A percentile compares a stretch with the other conserved stretches of the same genome.
Evolutionary conservation across 2,329 filamentous ascomycete species (phyloP).

Genomic region (Septoria linicola): DNA sequence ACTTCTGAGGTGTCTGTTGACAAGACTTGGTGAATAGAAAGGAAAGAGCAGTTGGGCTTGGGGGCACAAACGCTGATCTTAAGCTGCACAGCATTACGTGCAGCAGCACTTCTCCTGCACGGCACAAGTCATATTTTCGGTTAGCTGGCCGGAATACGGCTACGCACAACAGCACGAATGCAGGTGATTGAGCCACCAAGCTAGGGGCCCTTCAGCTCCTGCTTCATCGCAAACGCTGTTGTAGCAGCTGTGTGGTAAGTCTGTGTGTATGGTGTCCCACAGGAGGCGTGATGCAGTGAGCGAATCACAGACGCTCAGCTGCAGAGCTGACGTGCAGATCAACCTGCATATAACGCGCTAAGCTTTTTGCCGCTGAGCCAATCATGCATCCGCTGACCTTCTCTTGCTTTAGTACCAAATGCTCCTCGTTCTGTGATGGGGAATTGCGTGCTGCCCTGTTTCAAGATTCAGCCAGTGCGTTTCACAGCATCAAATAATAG

Average conservation of each 20-base stretch:
- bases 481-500: conserved; percentile 7
- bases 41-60: background rate
- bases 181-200: background rate
- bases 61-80: background rate
- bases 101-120: background rate
- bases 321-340: background rate
- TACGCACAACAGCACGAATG: background rate
- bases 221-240: background rate
- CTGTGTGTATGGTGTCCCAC: conserved; percentile 1
- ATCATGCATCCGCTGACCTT: background rate
- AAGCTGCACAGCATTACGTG: background rate
- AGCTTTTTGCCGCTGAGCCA: background rate
- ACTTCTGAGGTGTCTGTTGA: conserved; percentile 9
- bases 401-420: conserved; percentile 21
- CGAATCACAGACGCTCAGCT: conserved; percentile 1
- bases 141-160: background rate
- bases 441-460: conserved; percentile 23
- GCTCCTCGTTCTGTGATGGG: conserved; percentile 24
- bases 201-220: background rate
- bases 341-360: background rate
- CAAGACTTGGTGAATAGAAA: conserved; percentile 3
- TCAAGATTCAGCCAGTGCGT: conserved; percentile 16
- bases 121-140: background rate
- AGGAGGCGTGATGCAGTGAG: conserved; percentile 6
- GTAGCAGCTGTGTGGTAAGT: conserved; percentile 4